Evolutionary conservation across 1,284 basidiomycete species (phyloP), one percentile per base, ranked within the genome.

Genomic region (Gymnopus androsaceus): DNA sequence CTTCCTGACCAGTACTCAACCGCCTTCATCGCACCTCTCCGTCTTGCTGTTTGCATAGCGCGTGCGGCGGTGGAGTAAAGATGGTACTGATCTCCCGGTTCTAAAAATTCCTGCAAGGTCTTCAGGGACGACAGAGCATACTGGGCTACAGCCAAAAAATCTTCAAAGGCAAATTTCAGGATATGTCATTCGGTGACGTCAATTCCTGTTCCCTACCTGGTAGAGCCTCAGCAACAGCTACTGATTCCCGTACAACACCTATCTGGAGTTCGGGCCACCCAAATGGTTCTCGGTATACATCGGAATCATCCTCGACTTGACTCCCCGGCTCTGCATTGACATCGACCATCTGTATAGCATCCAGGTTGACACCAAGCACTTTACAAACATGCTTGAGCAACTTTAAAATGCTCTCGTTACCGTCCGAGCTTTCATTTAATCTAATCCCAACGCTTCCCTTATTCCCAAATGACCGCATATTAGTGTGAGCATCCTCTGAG

Each of bases 251-350:
- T 34, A 98, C 80, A 30, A 96, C 85, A 30, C 92, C 92, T 30
- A 96, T 82, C 72, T 98, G 95, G 46, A 98, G 77, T 66, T 95
- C 92, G 1, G 92, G 88, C 96, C 95, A 99, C 1, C 95, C 95
- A 67, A 88, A 94, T 3, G 81, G 72, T 59, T 83, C 82, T 23
- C 71, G 68, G 31, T 73, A 64, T 31, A 73, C 69, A 33, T 75
- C 73, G 6, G 67, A 58, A 40, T 81, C 71, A 36, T 76, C 74
- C 33, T 77, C 72, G 36, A 41, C 51, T 14, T 57, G 54, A 25
- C 57, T 48, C 7, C 14, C 25, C 12, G 48, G 21, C 38, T 49
- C 38, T 38, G 63, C 65, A 40, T 66, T 58, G 31, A 61, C 61
- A 33, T 79, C 70, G 38, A 78, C 66, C 21, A 87, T 62, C 46